phyloP scores from a whole-genome alignment of 768 basidiomycete species.

The Cantharellus anzutake region DNA sequence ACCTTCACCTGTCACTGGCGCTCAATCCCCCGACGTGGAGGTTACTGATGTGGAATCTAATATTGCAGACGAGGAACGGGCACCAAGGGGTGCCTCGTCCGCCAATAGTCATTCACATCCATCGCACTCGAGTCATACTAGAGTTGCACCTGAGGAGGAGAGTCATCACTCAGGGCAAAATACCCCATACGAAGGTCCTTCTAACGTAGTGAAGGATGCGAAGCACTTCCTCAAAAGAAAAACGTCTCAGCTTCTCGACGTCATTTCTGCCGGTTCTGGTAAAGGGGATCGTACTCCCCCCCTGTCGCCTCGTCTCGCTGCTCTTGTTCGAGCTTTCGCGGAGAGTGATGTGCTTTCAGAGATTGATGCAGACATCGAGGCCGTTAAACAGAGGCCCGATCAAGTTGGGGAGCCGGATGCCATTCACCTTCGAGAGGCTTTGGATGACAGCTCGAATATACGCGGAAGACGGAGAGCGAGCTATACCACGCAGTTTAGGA shows the following conservation, averaged over 20 bases:
- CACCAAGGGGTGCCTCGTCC: constrained; percentile 10
- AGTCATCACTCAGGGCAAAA: neutral
- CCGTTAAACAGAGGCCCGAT: constrained; percentile 16
- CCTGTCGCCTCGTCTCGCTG: constrained; percentile 39
- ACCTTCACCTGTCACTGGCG: constrained; percentile 15
- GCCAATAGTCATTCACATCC: neutral
- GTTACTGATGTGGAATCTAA: constrained; percentile 20
- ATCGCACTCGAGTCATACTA: neutral
- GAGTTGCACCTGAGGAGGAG: neutral
- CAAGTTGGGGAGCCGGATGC: constrained; percentile 37
- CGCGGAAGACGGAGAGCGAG: constrained; percentile 63
- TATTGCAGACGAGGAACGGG: constrained; percentile 54
- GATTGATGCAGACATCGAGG: constrained; percentile 43
- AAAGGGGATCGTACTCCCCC: constrained; percentile 16
- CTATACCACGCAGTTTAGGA: constrained; percentile 80
- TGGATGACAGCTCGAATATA: constrained; percentile 41
- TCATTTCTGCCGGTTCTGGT: constrained; percentile 23
- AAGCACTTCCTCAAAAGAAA: constrained; percentile 39
- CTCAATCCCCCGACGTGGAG: constrained; percentile 5
- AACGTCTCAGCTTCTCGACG: constrained; percentile 53
- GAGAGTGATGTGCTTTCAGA: constrained; percentile 42
- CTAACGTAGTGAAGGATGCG: constrained; percentile 14
- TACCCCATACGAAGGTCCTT: constrained; percentile 22
- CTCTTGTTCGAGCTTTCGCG: constrained; percentile 55
- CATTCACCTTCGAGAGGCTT: constrained; percentile 33